phyloP scores from a whole-genome alignment of 495 filamentous ascomycete species.

The Parmelia sp. region DNA sequence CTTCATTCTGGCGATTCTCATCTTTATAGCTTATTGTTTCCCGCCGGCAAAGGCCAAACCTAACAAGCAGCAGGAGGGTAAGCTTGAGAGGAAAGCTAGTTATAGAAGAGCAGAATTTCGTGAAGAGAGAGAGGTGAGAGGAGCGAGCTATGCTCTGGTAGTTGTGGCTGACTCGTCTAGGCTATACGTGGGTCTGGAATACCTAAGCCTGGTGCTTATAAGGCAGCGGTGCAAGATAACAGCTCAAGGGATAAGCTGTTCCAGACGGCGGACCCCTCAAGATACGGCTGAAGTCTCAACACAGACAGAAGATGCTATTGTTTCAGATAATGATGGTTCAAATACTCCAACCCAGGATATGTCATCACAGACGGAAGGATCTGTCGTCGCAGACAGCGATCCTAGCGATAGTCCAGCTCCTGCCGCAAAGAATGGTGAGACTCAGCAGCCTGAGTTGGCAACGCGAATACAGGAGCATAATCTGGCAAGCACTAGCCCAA shows the following conservation, averaged over 20 bases:
- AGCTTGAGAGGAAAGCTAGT: not conserved
- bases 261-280: too few species aligned
- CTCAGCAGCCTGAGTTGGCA: too few species aligned
- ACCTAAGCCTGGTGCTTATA: not conserved
- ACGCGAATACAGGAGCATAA: too few species aligned
- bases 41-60: not conserved
- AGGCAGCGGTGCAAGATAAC: not conserved
- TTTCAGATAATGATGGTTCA: too few species aligned
- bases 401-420: too few species aligned
- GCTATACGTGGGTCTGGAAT: not conserved
- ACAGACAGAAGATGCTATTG: too few species aligned
- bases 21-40: not conserved
- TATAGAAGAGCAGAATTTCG: not conserved
- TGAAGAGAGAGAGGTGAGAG: not conserved
- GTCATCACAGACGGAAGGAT: too few species aligned
- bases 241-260: not conserved
- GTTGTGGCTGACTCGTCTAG: not conserved
- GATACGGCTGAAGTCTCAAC: too few species aligned
- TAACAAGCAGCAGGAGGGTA: not conserved
- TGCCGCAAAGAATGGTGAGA: too few species aligned
- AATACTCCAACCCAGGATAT: too few species aligned
- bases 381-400: too few species aligned
- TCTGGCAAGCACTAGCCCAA: too few species aligned
- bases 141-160: not conserved
- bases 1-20: not conserved